Percentiles rank a stretch among this genome's conserved stretches.
Evolutionary conservation across 2,329 filamentous ascomycete species (phyloP).

Genomic region (Neospermospora avenae): DNA sequence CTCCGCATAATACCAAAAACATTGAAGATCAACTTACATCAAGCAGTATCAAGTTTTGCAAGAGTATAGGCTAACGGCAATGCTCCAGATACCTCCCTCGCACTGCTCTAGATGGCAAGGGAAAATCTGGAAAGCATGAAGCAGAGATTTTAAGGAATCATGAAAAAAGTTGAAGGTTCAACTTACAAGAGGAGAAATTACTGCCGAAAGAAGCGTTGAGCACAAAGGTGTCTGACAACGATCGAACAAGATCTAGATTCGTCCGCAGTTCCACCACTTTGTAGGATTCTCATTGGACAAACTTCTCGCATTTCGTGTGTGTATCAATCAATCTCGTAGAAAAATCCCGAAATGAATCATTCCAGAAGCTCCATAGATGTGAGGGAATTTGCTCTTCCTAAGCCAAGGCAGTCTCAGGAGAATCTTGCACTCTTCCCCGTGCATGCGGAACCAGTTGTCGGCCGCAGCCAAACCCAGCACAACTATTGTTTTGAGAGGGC

Average conservation of each 20-base stretch:
- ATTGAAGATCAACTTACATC: background rate
- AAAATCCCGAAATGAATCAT: background rate
- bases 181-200: too few relatives aligned
- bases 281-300: slow-evolving; percentile 1
- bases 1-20: background rate
- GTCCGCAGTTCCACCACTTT: background rate
- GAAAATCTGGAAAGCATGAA: slow-evolving; percentile 6
- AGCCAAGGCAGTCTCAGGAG: slow-evolving; percentile 2
- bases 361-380: slow-evolving; percentile 7
- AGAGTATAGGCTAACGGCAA: background rate
- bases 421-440: slow-evolving; percentile 11
- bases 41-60: slow-evolving; percentile 2
- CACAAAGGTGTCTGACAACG: too few relatives aligned
- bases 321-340: background rate
- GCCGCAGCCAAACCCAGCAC: background rate
- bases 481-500: background rate
- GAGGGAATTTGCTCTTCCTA: background rate
- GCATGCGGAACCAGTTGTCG: slow-evolving; percentile 2
- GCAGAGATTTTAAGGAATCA: background rate
- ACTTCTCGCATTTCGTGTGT: background rate
- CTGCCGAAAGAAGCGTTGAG: too few relatives aligned
- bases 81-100: too few relatives aligned
- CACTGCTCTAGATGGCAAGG: background rate
- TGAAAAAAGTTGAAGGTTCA: background rate
- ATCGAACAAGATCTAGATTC: too few relatives aligned